Base-by-base conservation (phyloP, 208 protist genomes). In the Trypanosoma congolense region DNA sequence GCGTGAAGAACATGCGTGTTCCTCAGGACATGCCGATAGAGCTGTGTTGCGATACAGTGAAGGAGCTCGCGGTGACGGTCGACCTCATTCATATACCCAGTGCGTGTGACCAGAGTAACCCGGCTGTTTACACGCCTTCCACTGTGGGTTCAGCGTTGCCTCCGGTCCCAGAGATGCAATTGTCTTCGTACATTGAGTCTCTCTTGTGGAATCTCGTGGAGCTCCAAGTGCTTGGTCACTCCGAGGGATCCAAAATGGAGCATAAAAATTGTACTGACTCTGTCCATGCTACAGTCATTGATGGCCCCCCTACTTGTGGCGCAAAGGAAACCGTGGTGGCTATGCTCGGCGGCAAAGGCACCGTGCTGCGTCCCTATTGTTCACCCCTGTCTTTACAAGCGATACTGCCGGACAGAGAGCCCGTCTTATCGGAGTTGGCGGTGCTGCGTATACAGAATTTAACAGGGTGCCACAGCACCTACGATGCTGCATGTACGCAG, bases 21-120 rank as follows among this genome's bases (percentile, higher is more conserved):
- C 47, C 49, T 14, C 83, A 91, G 57, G 70, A 75, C 21, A 54
- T 91, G 9, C 56, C 90, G 14, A 58, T 90, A 30, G 76, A 89
- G 64, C 54, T 92, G 25, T 48, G 56, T 18, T 91, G 83, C 63
- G 80, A 82, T 30, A 48, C 18, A 0, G 77, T 94, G n/a, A 67
- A 84, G 64, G 67, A 63, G 40, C 73, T 92, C 25, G 35, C 63
- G 3, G 74, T 92, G 4, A 70, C 78, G 6, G 49, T 87, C 8
- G 75, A 90, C 35, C 61, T 91, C 24, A 63, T 78, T 61, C 45
- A 56, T 8, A 47, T 61, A 21, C 54, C 56, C 19, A 56, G 56
- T 19, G 42, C 0, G 48, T 33, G 26, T 22, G 19, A 54, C 3
- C 36, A 43, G 8, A 2, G 24, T 21, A 30, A 18, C 50, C 29